Evolutionary conservation across 805 yeast species (phyloP), one percentile per base, ranked within the genome.

Genomic region (Pichia ethanolica): DNA sequence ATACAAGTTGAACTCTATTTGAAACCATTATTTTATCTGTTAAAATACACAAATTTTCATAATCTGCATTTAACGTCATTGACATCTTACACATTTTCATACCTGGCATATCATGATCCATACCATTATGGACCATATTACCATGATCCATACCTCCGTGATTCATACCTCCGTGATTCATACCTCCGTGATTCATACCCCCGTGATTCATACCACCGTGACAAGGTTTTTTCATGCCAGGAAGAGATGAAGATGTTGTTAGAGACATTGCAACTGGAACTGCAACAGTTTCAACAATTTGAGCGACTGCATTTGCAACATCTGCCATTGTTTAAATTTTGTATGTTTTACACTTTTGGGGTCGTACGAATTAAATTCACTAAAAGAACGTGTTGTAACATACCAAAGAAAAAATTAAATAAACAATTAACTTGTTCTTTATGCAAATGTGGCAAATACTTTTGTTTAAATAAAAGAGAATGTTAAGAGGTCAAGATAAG

Each of bases 61-160:
- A 73, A 46, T 72, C 72, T 56, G 71, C 65, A 8, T 72, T 73
- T 51, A 73, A 61, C 8, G 68, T 50, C 78, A 73, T 73, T 52
- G 71, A 57, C 66, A 65, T 65, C 36, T 59, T 56, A 45, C 71
- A 67, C 67, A 61, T 63, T 33, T 48, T 51, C 59, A 52, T 53
- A 28, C 48, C 55, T 4, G 53, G 53, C 56, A 51, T 52, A n/a
- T 48, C 45, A 38, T 52, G 53, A 7, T 45, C 50, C 53, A 51
- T 52, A 8, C 42, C 54, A 5, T 36, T 13, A 44, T 47, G 48
- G 12, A 35, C 47, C 53, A 50, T 47, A 35, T 14, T 41, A 33
- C 42, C 42, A 27, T 45, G 45, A n/a, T 42, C 38, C 46, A 47
- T 39, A 14, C 10, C 10, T 14, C 42, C 13, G 33, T 39, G 42